Evolutionary conservation across 2,329 filamentous ascomycete genomes (phyloP).

Genomic region (Eutypella sp.): DNA sequence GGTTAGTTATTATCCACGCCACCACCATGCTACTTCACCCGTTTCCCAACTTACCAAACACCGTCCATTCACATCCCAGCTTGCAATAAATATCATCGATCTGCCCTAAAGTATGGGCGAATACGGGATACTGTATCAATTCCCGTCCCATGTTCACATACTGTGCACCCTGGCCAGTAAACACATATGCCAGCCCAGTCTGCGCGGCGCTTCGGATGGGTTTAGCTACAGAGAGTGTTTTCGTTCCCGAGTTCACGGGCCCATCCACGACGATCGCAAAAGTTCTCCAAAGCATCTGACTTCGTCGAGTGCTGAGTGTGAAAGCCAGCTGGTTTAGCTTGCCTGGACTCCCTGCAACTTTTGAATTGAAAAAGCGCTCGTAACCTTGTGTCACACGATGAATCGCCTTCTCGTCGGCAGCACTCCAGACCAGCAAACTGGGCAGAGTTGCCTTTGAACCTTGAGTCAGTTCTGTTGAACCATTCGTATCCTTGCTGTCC

Average conservation of each 20-base stretch:
- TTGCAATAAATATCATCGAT: slow-evolving; percentile 11
- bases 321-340: slow-evolving; percentile 20
- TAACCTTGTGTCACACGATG: slow-evolving; percentile 19
- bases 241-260: neutral
- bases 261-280: slow-evolving; percentile 16
- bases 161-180: slow-evolving; percentile 27
- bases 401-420: slow-evolving; percentile 23
- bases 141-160: slow-evolving; percentile 21
- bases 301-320: slow-evolving; percentile 23
- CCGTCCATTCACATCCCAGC: slow-evolving; percentile 21
- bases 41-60: slow-evolving; percentile 16
- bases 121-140: slow-evolving; percentile 22
- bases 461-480: neutral
- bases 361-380: slow-evolving; percentile 15
- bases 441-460: neutral
- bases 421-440: slow-evolving; percentile 25
- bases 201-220: slow-evolving; percentile 15
- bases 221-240: slow-evolving; percentile 6
- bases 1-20: too few species aligned
- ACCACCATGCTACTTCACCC: too few species aligned
- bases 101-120: slow-evolving; percentile 11
- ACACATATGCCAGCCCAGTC: slow-evolving; percentile 23
- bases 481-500: neutral
- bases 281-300: slow-evolving; percentile 21
- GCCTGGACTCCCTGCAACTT: slow-evolving; percentile 3